Base-by-base conservation (phyloP, 1,284 basidiomycete species). In the Erythrobasidium hasegawianum region DNA sequence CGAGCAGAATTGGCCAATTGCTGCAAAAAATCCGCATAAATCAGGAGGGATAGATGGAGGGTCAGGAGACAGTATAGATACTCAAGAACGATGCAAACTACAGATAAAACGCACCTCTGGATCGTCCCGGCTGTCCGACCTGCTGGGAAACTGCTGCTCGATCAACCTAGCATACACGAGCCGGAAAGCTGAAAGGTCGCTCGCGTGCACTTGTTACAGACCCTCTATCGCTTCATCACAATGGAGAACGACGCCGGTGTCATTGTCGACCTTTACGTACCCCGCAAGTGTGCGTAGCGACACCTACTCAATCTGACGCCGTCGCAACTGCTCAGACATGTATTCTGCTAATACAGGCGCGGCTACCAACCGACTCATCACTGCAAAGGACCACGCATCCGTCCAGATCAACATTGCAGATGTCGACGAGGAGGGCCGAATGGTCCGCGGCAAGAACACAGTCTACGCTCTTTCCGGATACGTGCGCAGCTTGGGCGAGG, bases 191-290 rank as follows among this genome's bases (percentile, higher is more conserved):
- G 33, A 33, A 11, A 33, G 11, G 4, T 33, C 5, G 33, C 33
- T 33, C 5, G 33, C 33, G 4, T 33, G 33, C n/a, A 33, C 11
- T 11, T 33, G n/a, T 33, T 33, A 33, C 33, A 33, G 33, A 33
- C 33, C 33, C 11, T 11, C 33, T 18, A 20, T 57, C n/a, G n/a
- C n/a, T 9, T 40, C 1, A 56, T 49, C 41, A 61, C 26, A 24
- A 67, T 67, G 65, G 65, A 67, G 52, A 67, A 67, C 65, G 65
- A 67, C 53, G 49, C 45, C 90, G 94, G 95, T 83, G 84, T 91
- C 80, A 94, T 98, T 80, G 95, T 98, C 78, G 95, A 98, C 85
- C 92, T 98, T 81, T 98, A 98, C 85, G 93, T 98, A 79, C 95
- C 95, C 79, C 91, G 95, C 84, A 97, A 98, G 82, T 98, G 96